phyloP scores from a whole-genome alignment of 306 rosid genomes.

The Phaseolus lunatus region DNA sequence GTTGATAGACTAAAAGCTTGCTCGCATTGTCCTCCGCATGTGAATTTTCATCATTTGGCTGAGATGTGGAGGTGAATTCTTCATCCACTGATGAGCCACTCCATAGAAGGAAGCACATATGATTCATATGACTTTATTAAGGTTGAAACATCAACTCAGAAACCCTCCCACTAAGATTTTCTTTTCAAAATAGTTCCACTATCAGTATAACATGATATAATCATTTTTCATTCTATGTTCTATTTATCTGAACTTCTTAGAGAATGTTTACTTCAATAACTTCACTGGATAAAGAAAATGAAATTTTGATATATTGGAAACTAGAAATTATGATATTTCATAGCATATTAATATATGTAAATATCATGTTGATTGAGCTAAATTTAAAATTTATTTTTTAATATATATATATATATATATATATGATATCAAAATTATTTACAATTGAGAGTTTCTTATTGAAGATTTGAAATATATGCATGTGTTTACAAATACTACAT shows the following conservation, averaged over 20 bases:
- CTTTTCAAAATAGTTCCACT: neutral
- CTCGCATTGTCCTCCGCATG: slow-evolving; percentile 58
- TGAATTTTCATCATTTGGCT: slow-evolving; percentile 72
- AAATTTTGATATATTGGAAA: too few species aligned
- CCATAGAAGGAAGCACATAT: slow-evolving; percentile 38
- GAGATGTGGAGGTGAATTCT: slow-evolving; percentile 38
- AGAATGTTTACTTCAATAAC: neutral
- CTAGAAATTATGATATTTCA: too few species aligned
- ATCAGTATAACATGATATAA: neutral
- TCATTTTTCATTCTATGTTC: neutral
- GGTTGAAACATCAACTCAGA: slow-evolving; percentile 41
- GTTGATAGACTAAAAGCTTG: slow-evolving; percentile 44
- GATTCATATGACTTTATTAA: slow-evolving; percentile 43
- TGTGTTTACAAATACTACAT: neutral
- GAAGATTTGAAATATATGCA: neutral
- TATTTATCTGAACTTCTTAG: neutral
- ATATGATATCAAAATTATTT: too few species aligned
- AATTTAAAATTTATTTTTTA: too few species aligned
- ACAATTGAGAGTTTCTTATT: too few species aligned
- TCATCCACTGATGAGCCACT: slow-evolving; percentile 41
- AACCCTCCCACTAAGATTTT: slow-evolving; percentile 40
- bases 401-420: too few species aligned
- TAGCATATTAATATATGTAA: too few species aligned
- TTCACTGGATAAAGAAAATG: neutral
- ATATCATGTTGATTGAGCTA: too few species aligned